Percentiles rank a stretch among this genome's conserved stretches.
These are phyloP conservation scores for Physocladia obscura DNA, from an alignment of 192 early-diverging fungal genomes.

Conservation along the genomic window DNA sequence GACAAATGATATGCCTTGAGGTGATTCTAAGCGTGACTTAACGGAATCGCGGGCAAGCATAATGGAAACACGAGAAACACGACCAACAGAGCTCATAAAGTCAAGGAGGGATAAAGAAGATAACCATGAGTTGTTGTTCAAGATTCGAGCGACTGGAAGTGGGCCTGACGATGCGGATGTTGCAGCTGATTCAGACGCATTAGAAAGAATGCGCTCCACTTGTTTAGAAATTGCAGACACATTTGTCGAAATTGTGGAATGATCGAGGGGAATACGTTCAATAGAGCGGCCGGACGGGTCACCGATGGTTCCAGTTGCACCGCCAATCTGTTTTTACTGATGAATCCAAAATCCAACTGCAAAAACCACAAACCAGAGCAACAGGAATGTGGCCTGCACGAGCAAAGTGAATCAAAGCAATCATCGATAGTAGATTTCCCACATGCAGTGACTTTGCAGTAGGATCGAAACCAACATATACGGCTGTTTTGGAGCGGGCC, in stretches of 20 bases:
- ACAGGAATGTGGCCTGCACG: conserved; percentile 77
- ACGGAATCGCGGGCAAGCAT: conserved; percentile 93
- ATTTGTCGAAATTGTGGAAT: conserved; percentile 62
- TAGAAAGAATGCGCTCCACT: conserved; percentile 68
- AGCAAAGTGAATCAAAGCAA: conserved; percentile 84
- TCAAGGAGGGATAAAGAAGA: conserved; percentile 67
- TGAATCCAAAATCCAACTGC: background rate
- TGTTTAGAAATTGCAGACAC: conserved; percentile 68
- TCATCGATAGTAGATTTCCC: conserved; percentile 84
- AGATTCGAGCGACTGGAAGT: conserved; percentile 39
- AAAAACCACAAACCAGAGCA: conserved; percentile 64
- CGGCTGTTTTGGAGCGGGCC: background rate
- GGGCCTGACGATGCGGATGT: background rate
- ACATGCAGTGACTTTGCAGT: conserved; percentile 87
- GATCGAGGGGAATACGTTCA: conserved; percentile 71
- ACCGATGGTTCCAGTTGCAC: conserved; percentile 89
- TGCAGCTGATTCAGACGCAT: conserved; percentile 5
- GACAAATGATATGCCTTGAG: conserved; percentile 89
- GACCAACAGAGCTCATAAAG: conserved; percentile 78
- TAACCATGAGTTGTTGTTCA: conserved; percentile 86
- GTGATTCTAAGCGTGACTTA: conserved; percentile 70
- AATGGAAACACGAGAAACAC: conserved; percentile 70
- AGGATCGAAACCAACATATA: conserved; percentile 94
- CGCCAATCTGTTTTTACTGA: conserved; percentile 50
- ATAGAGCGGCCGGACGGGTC: conserved; percentile 86